Percentiles rank a stretch among this genome's conserved stretches.
Evolutionary conservation across 257 asterid species (phyloP).

Genomic region (Solanum corneliomulleri): DNA sequence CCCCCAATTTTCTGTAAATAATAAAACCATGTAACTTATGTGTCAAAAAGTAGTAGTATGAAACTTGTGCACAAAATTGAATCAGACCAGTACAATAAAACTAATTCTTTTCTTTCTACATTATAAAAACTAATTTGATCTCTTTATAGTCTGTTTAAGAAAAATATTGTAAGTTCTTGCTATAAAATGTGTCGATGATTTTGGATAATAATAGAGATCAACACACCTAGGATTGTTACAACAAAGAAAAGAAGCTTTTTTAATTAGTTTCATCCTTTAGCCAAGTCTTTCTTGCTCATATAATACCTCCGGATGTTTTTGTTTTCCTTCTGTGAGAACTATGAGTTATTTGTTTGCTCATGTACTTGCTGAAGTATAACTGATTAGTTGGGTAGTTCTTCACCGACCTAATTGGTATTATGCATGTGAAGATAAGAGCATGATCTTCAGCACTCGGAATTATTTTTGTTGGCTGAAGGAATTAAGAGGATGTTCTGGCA

Average conservation of each 20-base stretch:
- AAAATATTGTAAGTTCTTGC: neutral
- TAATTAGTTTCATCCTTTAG: neutral
- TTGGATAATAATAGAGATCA: neutral
- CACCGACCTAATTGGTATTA: neutral
- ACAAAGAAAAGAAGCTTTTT: neutral
- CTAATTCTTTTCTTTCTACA: neutral
- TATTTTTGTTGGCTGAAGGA: neutral
- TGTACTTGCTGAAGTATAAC: neutral
- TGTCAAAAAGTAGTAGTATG: neutral
- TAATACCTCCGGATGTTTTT: neutral
- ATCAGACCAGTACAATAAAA: neutral
- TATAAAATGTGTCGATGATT: neutral
- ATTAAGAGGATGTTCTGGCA: neutral
- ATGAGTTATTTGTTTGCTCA: neutral
- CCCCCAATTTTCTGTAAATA: neutral
- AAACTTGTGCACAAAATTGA: neutral
- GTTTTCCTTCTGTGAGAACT: neutral
- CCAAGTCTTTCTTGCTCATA: neutral
- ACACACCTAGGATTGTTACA: neutral
- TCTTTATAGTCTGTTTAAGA: neutral
- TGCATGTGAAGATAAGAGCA: neutral
- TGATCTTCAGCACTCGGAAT: neutral
- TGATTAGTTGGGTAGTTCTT: neutral
- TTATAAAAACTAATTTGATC: neutral
- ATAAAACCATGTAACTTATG: neutral